Percentiles rank a stretch among this genome's conserved stretches.
Conservation (phyloP, 2,329 filamentous ascomycete genomes). For the Fusarium poae region DNA sequence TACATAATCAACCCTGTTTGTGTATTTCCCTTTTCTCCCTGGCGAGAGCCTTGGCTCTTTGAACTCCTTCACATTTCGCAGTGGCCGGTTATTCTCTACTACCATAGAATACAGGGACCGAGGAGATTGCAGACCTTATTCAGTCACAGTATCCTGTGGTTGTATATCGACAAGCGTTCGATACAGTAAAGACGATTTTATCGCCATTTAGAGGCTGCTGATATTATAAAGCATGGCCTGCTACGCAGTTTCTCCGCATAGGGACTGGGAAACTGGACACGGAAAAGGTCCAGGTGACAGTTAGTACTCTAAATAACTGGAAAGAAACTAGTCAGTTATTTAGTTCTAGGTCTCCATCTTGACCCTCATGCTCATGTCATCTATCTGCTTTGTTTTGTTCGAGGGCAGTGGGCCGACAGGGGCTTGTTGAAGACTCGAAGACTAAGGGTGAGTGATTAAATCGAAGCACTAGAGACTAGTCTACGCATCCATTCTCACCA, state of each 20-base stretch:
- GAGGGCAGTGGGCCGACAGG: constrained; percentile 39
- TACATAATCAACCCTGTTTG: not conserved
- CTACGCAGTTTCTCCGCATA: not conserved
- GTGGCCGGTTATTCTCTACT: not conserved
- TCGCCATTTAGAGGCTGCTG: not conserved
- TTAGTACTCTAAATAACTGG: not conserved
- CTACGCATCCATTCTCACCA: not conserved
- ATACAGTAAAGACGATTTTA: not conserved
- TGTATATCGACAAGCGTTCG: not conserved
- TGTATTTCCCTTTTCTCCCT: not conserved
- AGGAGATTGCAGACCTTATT: not conserved
- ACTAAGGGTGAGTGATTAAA: not conserved
- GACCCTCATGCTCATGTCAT: not conserved
- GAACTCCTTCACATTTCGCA: not conserved
- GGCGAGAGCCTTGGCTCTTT: not conserved
- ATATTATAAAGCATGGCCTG: not conserved
- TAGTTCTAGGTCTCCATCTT: not conserved
- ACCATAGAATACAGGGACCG: not conserved
- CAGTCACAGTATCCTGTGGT: not conserved
- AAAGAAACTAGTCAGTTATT: too few species aligned
- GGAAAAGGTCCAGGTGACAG: too few species aligned
- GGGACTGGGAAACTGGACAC: not conserved
- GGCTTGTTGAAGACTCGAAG: not conserved
- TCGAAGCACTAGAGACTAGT: not conserved
- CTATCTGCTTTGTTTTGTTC: constrained; percentile 10